Evolutionary conservation across 768 basidiomycete genomes (phyloP), one percentile per base, ranked within the genome.

Genomic region (Glaciozyma martinii): DNA sequence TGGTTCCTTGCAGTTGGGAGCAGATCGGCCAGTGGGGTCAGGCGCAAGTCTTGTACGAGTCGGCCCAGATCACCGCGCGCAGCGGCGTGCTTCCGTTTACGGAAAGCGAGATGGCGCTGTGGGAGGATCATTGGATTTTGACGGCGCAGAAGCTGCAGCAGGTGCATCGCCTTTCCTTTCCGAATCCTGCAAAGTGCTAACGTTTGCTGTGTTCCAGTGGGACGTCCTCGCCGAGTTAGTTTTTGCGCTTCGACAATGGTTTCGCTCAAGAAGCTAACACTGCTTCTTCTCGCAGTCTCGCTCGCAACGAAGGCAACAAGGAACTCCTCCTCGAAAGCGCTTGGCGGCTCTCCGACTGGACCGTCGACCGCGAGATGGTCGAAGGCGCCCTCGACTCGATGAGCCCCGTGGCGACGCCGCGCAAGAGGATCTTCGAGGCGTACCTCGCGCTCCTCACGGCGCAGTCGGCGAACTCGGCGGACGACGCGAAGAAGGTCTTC

Each of bases 91-190:
- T 95, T 60, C 85, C 92, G 2, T 98, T 93, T 79, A 87, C 88
- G 18, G 95, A 99, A 76, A 81, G 87, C 2, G 95, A 99, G 76
- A 97, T 93, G 76, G 91, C 89, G 72, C 80, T 99, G 25, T 99
- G 95, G 95, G 95, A 99, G 73, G 95, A 99, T 75, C 95, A 99
- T 76, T 99, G 95, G 94, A 88, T 99, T 65, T 79, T 93, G 12
- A 83, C 92, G 1, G 87, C 91, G 1, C 90, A 94, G 78, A 99
- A 99, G 76, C 80, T 99, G 23, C 95, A 98, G 74, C 89, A 74
- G 66, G 72, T 73, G 16, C 57, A 70, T 44, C 32, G 15, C 12
- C 8, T 13, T 27, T 30, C n/a, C 25, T 5, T 29, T 32, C 29
- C 1, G 18, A 8, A 21, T 49, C 47, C 5, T 27, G 0, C 21